Conservation (phyloP, 768 basidiomycete genomes). For the Boletus coccyginus region DNA sequence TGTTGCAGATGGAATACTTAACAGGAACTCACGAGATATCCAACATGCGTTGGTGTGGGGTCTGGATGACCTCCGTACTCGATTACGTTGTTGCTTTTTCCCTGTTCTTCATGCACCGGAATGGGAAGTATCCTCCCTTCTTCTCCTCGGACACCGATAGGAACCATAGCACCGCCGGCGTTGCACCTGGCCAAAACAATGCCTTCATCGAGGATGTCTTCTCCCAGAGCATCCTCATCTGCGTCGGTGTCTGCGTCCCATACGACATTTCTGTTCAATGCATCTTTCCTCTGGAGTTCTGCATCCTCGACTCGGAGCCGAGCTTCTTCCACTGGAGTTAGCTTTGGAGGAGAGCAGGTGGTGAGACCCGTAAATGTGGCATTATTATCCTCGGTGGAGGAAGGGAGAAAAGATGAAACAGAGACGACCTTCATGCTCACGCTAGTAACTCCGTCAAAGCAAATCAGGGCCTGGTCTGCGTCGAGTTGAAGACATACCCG, state of each 20-base stretch:
- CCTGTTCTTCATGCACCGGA: conserved; percentile 23
- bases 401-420: conserved; percentile 70
- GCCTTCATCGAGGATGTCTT: conserved; percentile 37
- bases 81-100: conserved; percentile 2
- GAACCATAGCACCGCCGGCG: conserved; percentile 28
- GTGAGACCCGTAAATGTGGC: conserved; percentile 52
- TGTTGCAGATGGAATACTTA: neutral
- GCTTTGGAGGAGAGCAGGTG: conserved; percentile 31
- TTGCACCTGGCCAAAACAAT: conserved; percentile 25
- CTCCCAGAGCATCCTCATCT: conserved; percentile 59
- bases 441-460: conserved; percentile 33
- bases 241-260: conserved; percentile 63
- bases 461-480: neutral
- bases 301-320: conserved; percentile 49
- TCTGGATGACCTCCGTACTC: conserved; percentile 53
- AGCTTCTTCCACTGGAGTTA: conserved; percentile 61
- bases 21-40: conserved; percentile 48
- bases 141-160: conserved; percentile 57
- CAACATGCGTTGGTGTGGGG: conserved; percentile 50
- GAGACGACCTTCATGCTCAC: conserved; percentile 73
- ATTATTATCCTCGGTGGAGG: conserved; percentile 54
- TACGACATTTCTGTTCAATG: conserved; percentile 55
- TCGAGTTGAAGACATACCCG: conserved; percentile 40
- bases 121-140: conserved; percentile 53
- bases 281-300: conserved; percentile 61